phyloP scores from a whole-genome alignment of 306 rosid genomes.

The Glycine latifolia region DNA sequence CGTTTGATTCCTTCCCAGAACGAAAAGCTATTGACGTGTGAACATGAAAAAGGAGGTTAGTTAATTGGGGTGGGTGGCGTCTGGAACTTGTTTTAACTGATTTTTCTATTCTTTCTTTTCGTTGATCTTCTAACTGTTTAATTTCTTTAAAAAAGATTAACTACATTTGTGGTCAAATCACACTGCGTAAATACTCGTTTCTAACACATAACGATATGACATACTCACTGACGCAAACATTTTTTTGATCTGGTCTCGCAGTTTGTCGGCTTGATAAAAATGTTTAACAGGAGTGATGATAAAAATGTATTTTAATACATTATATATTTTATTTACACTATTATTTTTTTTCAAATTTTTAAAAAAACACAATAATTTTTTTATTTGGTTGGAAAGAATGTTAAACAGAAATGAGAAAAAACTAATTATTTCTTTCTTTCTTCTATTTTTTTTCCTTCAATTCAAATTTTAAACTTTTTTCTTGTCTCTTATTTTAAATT shows the following conservation, averaged over 20 bases:
- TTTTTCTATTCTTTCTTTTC: background rate
- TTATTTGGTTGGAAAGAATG: too few relatives aligned
- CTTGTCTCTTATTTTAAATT: too few relatives aligned
- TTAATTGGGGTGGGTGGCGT: background rate
- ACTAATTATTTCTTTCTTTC: too few relatives aligned
- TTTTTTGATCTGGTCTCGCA: background rate
- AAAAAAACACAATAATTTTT: too few relatives aligned
- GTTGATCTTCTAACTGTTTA: background rate
- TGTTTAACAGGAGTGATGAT: too few relatives aligned
- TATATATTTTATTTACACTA: too few relatives aligned
- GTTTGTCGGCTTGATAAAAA: background rate
- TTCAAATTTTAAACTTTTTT: too few relatives aligned
- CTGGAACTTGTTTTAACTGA: background rate
- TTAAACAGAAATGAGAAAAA: too few relatives aligned
- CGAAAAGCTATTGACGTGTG: background rate
- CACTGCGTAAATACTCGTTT: background rate
- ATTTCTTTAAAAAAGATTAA: background rate
- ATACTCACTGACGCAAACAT: slow-evolving; percentile 29
- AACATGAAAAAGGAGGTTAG: background rate
- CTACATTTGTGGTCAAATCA: background rate
- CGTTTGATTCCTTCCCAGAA: background rate
- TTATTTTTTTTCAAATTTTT: too few relatives aligned
- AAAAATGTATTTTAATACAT: too few relatives aligned
- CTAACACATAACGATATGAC: slow-evolving; percentile 6
- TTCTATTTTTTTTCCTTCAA: too few relatives aligned